Conservation (phyloP, 805 yeast genomes). For the Starmerella lactis-condensi region DNA sequence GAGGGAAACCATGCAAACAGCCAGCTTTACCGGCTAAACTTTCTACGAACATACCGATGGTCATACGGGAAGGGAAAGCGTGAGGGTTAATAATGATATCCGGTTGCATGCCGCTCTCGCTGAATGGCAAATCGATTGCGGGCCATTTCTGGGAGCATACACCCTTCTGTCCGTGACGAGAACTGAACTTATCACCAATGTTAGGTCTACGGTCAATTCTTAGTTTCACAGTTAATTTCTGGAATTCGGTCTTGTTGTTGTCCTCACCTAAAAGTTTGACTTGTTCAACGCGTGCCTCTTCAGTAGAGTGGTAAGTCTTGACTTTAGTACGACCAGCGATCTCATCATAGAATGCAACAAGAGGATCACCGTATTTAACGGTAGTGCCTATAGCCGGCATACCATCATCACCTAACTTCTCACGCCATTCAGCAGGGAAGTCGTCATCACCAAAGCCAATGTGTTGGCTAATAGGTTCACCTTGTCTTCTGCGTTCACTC, state of each 20-base stretch:
- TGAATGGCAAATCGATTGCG: slow-evolving; percentile 86
- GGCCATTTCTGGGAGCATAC: slow-evolving; percentile 98
- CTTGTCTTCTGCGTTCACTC: slow-evolving; percentile 56
- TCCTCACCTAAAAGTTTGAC: slow-evolving; percentile 86
- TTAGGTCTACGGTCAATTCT: slow-evolving; percentile 81
- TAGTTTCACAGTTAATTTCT: slow-evolving; percentile 68
- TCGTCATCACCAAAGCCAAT: slow-evolving; percentile 86
- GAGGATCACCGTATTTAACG: slow-evolving; percentile 90
- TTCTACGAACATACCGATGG: slow-evolving; percentile 98
- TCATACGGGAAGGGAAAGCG: slow-evolving; percentile 99
- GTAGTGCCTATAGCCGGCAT: slow-evolving; percentile 73
- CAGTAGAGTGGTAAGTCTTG: slow-evolving; percentile 82
- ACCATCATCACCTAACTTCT: slow-evolving; percentile 79
- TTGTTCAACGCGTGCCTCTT: slow-evolving; percentile 88
- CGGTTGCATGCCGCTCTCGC: slow-evolving; percentile 91
- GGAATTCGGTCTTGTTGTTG: slow-evolving; percentile 50
- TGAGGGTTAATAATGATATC: slow-evolving; percentile 96
- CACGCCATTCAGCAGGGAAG: slow-evolving; percentile 84
- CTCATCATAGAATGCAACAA: slow-evolving; percentile 82
- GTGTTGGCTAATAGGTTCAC: slow-evolving; percentile 87
- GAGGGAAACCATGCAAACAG: slow-evolving; percentile 92
- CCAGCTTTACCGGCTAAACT: slow-evolving; percentile 98
- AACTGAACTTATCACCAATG: slow-evolving; percentile 94
- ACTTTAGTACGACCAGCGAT: slow-evolving; percentile 76
- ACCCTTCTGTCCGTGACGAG: slow-evolving; percentile 97